Percentiles rank a stretch among this genome's conserved stretches.
Evolutionary conservation across 2,329 filamentous ascomycete genomes (phyloP).

Genomic region (Diaporthe destruens): DNA sequence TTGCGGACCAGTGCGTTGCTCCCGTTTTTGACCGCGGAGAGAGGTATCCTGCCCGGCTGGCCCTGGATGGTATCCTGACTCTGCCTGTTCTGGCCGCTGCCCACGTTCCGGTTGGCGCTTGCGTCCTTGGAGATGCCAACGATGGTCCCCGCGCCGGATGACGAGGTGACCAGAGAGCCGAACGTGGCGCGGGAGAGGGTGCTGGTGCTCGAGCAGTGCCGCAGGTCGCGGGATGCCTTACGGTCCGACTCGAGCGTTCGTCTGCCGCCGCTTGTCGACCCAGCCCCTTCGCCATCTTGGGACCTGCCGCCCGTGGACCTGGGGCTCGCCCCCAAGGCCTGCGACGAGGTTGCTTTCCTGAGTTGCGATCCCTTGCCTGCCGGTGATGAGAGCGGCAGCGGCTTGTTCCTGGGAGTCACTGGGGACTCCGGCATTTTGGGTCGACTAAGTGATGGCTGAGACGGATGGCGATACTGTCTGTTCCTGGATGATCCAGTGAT

Average conservation of each 20-base stretch:
- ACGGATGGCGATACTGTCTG: background rate
- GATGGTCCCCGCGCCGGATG: conserved; percentile 30
- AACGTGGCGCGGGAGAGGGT: background rate
- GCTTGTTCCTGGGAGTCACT: conserved; percentile 6
- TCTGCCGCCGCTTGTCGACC: background rate
- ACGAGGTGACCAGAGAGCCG: conserved; percentile 11
- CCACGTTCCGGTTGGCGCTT: conserved; percentile 23
- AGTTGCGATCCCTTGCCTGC: background rate
- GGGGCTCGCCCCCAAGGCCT: background rate
- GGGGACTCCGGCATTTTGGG: background rate
- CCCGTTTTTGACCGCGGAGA: background rate
- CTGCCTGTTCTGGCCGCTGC: background rate
- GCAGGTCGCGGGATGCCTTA: background rate
- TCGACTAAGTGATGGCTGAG: background rate
- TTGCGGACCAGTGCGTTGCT: background rate
- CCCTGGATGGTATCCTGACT: background rate
- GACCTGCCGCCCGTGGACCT: background rate
- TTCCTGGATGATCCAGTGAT: background rate
- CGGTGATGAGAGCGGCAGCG: conserved; percentile 7
- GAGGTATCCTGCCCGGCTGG: background rate
- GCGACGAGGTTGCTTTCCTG: background rate
- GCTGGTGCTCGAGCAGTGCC: conserved; percentile 26
- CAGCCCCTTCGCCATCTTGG: conserved; percentile 1
- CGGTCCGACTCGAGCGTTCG: background rate
- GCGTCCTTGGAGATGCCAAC: conserved; percentile 20